A percentile compares a stretch with the other conserved stretches of the same genome.
These are phyloP conservation scores for Thinopyrum elongatum DNA, from an alignment of 176 grass and related monocot species.

Conservation along the genomic window DNA sequence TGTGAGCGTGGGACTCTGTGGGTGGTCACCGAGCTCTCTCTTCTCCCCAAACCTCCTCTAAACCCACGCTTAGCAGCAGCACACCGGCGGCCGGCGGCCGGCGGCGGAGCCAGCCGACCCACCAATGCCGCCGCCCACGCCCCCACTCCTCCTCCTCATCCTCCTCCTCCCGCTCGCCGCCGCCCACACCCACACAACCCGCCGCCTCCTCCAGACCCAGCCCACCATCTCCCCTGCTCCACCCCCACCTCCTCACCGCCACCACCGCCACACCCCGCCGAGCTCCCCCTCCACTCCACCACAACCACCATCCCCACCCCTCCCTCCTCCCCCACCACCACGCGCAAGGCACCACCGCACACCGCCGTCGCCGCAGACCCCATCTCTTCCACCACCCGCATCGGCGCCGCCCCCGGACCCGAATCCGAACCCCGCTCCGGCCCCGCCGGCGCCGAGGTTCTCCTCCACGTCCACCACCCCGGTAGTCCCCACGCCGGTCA, in stretches of 20 bases:
- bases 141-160: neutral
- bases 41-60: neutral
- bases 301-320: no score
- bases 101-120: neutral
- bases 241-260: neutral
- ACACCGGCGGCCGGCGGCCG: neutral
- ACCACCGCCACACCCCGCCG: constrained; percentile 8
- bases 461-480: neutral
- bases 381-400: neutral
- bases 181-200: neutral
- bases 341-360: neutral
- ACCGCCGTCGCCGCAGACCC: neutral
- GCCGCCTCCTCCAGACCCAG: neutral
- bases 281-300: neutral
- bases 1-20: neutral
- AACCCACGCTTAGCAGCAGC: neutral
- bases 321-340: neutral
- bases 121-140: neutral
- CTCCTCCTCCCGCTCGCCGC: neutral
- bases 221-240: neutral
- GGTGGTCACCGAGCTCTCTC: neutral
- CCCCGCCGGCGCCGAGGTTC: constrained; percentile 19
- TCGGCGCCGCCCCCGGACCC: neutral
- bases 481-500: neutral
- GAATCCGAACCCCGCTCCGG: neutral